A percentile compares a stretch with the other conserved stretches of the same genome.
These are phyloP conservation scores for Ophiognomonia clavigignenti-juglandacearum DNA, from an alignment of 2,329 filamentous ascomycete species.

Conservation along the genomic window DNA sequence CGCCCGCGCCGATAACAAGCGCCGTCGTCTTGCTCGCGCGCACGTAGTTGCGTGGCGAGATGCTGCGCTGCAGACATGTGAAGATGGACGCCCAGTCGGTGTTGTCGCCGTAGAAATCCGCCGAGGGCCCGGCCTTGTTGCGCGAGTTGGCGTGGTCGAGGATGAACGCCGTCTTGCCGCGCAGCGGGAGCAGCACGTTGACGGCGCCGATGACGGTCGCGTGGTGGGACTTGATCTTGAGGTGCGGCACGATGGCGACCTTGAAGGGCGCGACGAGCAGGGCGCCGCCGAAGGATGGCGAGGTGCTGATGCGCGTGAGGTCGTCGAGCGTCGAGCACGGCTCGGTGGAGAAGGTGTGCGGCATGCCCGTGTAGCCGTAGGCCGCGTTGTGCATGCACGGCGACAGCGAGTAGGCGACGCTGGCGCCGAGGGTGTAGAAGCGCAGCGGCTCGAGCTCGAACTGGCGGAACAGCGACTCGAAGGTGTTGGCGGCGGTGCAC, in stretches of 20 bases:
- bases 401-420: conserved; percentile 64
- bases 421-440: conserved; percentile 65
- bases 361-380: conserved; percentile 61
- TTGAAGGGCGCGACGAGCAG: conserved; percentile 68
- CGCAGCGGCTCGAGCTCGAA: conserved; percentile 61
- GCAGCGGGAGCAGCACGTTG: conserved; percentile 65
- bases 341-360: conserved; percentile 57
- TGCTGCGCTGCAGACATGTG: conserved; percentile 60
- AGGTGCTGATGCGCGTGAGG: conserved; percentile 52
- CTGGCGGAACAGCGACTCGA: conserved; percentile 54
- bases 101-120: conserved; percentile 57
- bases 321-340: conserved; percentile 58
- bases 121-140: conserved; percentile 55
- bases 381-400: conserved; percentile 70
- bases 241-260: conserved; percentile 58
- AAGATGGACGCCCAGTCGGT: conserved; percentile 35
- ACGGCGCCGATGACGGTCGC: conserved; percentile 67
- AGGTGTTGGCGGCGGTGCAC: conserved; percentile 52
- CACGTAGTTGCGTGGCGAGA: conserved; percentile 62
- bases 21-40: conserved; percentile 48
- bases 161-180: conserved; percentile 43
- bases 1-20: conserved; percentile 58
- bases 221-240: conserved; percentile 62
- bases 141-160: conserved; percentile 54
- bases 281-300: conserved; percentile 60